Evolutionary conservation across 1,139 yeast genomes (phyloP).

Genomic region (Kurtzmaniella quercitrusa): DNA sequence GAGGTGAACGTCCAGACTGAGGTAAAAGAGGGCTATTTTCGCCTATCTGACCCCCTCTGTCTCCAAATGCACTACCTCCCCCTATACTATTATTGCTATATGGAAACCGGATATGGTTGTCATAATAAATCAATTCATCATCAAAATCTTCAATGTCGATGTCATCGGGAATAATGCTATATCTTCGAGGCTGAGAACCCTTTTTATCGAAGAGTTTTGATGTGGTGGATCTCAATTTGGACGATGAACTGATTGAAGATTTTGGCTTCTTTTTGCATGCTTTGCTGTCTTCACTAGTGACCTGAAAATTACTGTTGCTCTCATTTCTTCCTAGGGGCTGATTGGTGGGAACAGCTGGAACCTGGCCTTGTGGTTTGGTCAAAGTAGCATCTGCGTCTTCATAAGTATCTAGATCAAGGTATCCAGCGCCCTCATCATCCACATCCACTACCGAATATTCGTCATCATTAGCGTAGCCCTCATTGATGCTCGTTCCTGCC

Average conservation of each 20-base stretch:
- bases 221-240: conserved; percentile 59
- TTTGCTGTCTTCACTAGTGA: background rate
- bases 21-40: conserved; percentile 32
- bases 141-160: conserved; percentile 63
- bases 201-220: conserved; percentile 67
- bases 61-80: conserved; percentile 12
- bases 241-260: conserved; percentile 29
- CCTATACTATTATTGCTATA: conserved; percentile 14
- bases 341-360: background rate
- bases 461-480: conserved; percentile 7
- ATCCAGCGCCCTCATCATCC: conserved; percentile 7
- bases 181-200: conserved; percentile 67
- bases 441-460: conserved; percentile 7
- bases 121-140: conserved; percentile 50
- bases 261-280: conserved; percentile 16
- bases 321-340: background rate
- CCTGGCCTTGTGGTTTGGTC: background rate
- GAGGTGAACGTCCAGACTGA: conserved; percentile 32
- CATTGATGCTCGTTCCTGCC: conserved; percentile 6
- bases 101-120: conserved; percentile 39
- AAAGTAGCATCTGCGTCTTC: background rate
- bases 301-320: background rate
- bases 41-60: conserved; percentile 16
- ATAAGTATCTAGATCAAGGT: background rate
- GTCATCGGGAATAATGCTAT: conserved; percentile 69